Evolutionary conservation across 768 basidiomycete genomes (phyloP), one percentile per base, ranked within the genome.

Genomic region (Mycena kentingensis): DNA sequence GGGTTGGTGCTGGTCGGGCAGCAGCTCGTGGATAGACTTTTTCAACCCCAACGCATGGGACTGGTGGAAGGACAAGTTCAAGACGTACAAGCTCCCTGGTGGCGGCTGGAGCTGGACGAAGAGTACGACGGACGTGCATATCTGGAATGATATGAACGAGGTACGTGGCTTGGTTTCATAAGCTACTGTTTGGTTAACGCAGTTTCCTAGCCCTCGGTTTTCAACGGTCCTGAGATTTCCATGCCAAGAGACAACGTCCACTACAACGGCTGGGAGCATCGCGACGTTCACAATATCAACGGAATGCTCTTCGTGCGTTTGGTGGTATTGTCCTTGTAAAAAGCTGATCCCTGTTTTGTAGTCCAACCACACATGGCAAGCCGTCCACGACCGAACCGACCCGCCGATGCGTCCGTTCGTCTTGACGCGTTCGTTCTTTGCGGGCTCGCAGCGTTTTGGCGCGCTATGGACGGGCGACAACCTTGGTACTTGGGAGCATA

Each of bases 71-170:
- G 75, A 77, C 4, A 75, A 96, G 52, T 98, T 97, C 77, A 87
- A 87, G 69, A 76, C 75, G 8, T 70, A 76, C 55, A 69, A 73
- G 42, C 71, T 75, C 27, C 73, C 69, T 62, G 76, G 76, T 54
- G 80, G 77, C 39, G 71, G 77, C n/a, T 92, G 85, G 81, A 74
- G 83, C 6, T 92, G 91, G 88, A 81, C 76, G 0, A 72, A 90
- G 57, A 90, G 94, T 60, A 93, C 92, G 2, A 82, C 86, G 26
- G 81, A 84, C 60, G 80, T 98, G 13, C 87, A 87, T 67, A 93
- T 98, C 60, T 99, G 97, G 97, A 98, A 98, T 66, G 97, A 99
- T 65, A 99, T 99, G 97, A 98, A 98, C 60, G 97, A 98, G 82
- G 93, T 93, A 45, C 7, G 76, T 51, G 24, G 36, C 18, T 26